Conservation (phyloP, 306 rosid genomes). For the Gynostemma pentaphyllum region DNA sequence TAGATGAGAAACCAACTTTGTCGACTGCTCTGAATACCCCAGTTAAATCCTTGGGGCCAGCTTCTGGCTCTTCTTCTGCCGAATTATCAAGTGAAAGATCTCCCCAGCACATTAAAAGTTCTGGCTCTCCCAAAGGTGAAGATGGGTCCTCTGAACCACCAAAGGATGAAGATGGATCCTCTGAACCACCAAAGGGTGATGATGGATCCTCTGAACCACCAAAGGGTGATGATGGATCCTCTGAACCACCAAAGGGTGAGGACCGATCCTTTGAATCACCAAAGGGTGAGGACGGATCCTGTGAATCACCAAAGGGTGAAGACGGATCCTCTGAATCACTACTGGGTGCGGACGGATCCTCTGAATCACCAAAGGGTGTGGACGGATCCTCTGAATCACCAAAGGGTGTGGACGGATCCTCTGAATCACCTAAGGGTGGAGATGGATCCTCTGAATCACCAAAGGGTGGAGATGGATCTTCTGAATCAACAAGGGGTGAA, state of each 20-base stretch:
- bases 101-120: conserved; percentile 26
- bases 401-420: too few relatives aligned
- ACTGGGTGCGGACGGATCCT: too few relatives aligned
- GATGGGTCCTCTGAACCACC: conserved; percentile 23
- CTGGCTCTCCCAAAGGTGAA: conserved; percentile 24
- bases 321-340: conserved; percentile 22
- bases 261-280: conserved; percentile 21
- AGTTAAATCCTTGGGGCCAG: conserved; percentile 22
- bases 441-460: conserved; percentile 22
- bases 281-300: conserved; percentile 20
- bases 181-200: conserved; percentile 25
- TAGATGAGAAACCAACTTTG: conserved; percentile 27
- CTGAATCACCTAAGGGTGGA: conserved; percentile 25
- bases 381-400: conserved; percentile 22
- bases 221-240: too few relatives aligned
- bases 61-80: conserved; percentile 24
- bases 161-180: conserved; percentile 12
- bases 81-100: conserved; percentile 30
- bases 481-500: too few relatives aligned
- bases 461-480: too few relatives aligned
- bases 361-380: conserved; percentile 25
- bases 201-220: too few relatives aligned
- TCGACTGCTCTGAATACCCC: conserved; percentile 26
- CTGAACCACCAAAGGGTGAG: conserved; percentile 25
- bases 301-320: conserved; percentile 19